phyloP scores from a whole-genome alignment of 805 yeast genomes.

The Ogataea pini region DNA sequence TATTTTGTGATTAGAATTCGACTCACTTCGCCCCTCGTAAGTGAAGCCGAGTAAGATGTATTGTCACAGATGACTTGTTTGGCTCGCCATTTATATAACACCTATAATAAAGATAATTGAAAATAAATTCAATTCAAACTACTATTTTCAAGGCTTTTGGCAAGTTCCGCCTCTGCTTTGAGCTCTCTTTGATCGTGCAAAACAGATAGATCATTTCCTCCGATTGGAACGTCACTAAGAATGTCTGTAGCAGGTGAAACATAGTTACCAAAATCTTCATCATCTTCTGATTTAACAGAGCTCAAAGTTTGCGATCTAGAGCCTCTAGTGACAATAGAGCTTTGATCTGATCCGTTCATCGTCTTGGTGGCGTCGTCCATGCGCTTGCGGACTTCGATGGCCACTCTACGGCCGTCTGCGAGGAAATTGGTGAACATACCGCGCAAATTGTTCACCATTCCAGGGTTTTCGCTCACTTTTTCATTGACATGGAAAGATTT shows the following conservation, averaged over 20 bases:
- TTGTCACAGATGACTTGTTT: too few species aligned
- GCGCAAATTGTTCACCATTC: constrained; percentile 58
- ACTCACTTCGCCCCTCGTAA: too few species aligned
- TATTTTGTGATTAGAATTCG: not conserved
- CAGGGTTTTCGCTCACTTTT: constrained; percentile 42
- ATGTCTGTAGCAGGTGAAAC: constrained; percentile 30
- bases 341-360: constrained; percentile 17
- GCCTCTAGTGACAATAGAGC: constrained; percentile 20
- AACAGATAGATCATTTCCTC: constrained; percentile 24
- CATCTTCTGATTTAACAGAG: constrained; percentile 30
- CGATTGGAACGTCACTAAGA: constrained; percentile 25
- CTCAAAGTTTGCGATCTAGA: constrained; percentile 25
- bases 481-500: constrained; percentile 66
- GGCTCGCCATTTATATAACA: too few species aligned
- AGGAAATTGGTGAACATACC: constrained; percentile 89
- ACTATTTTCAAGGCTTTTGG: constrained; percentile 6
- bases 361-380: constrained; percentile 67
- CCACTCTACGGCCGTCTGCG: constrained; percentile 91
- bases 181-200: constrained; percentile 22
- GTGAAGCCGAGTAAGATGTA: too few species aligned
- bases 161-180: constrained; percentile 18
- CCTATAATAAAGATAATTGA: too few species aligned
- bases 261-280: constrained; percentile 38
- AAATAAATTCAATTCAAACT: not conserved
- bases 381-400: constrained; percentile 82